Conservation (phyloP, 352 stramenopile genomes). For the Phytophthora chlamydospora region DNA sequence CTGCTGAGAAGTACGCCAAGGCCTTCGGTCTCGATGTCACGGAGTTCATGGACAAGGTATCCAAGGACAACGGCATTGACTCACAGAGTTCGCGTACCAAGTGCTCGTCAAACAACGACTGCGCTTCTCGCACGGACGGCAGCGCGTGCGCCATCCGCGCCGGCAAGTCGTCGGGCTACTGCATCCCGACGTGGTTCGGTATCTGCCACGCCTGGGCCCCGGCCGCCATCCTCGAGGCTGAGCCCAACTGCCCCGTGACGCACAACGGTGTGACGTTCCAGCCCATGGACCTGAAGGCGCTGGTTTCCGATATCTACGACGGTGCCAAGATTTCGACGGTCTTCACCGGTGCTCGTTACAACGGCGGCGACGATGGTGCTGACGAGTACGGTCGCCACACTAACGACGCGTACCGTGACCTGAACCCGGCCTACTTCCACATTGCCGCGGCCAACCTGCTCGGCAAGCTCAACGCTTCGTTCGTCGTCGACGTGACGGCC, state of each 20-base stretch:
- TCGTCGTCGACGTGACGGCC: slow-evolving; percentile 46
- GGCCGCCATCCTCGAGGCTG: slow-evolving; percentile 42
- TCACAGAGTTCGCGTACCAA: slow-evolving; percentile 12
- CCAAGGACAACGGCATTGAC: slow-evolving; percentile 33
- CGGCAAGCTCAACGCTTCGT: slow-evolving; percentile 39
- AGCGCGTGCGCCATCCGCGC: slow-evolving; percentile 36
- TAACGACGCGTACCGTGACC: slow-evolving; percentile 44
- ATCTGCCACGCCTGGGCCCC: slow-evolving; percentile 53
- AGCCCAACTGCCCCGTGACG: slow-evolving; percentile 42
- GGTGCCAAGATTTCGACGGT: slow-evolving; percentile 33
- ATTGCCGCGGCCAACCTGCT: slow-evolving; percentile 53
- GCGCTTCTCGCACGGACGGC: slow-evolving; percentile 12
- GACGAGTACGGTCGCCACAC: slow-evolving; percentile 57
- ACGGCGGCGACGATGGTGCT: slow-evolving; percentile 16
- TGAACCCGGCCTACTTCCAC: slow-evolving; percentile 56
- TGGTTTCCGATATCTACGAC: slow-evolving; percentile 38
- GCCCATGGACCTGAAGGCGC: slow-evolving; percentile 9
- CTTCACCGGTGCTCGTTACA: slow-evolving; percentile 50
- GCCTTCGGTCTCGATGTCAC: slow-evolving; percentile 35
- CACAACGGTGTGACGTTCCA: too few relatives aligned
- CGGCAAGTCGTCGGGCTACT: slow-evolving; percentile 40
- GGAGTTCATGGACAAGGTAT: slow-evolving; percentile 38
- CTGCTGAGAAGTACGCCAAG: slow-evolving; percentile 39
- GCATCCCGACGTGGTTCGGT: slow-evolving; percentile 49
- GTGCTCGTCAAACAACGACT: slow-evolving; percentile 31